A percentile compares a stretch with the other conserved stretches of the same genome.
phyloP scores from a whole-genome alignment of 2,329 filamentous ascomycete genomes.

The Aspergillus pseudoterreus region DNA sequence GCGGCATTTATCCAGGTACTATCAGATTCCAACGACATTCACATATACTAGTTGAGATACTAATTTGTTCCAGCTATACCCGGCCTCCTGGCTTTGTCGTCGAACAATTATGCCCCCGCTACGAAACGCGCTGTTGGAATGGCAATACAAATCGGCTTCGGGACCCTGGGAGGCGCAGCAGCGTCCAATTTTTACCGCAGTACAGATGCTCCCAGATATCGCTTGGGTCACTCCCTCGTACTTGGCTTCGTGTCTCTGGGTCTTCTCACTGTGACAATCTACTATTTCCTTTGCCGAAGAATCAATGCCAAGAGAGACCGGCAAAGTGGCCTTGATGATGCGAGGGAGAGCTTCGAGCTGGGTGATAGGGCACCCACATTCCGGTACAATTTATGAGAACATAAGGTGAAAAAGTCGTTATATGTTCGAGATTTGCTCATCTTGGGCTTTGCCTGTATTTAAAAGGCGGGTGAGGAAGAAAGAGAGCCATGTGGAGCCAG shows the following conservation, averaged over 20 bases:
- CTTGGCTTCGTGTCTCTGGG: slow-evolving; percentile 8
- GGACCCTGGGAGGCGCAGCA: neutral
- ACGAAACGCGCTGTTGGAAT: neutral
- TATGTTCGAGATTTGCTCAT: too few relatives aligned
- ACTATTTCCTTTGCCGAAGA: slow-evolving; percentile 8
- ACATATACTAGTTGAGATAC: too few relatives aligned
- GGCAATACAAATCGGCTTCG: neutral
- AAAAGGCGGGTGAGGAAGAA: too few relatives aligned
- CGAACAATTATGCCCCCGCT: neutral
- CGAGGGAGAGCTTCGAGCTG: slow-evolving; percentile 7
- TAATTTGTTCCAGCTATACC: neutral
- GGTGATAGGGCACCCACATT: slow-evolving; percentile 11
- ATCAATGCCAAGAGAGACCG: slow-evolving; percentile 6
- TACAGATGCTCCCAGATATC: slow-evolving; percentile 11
- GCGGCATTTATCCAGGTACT: too few relatives aligned
- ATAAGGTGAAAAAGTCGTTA: too few relatives aligned
- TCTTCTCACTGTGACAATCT: slow-evolving; percentile 4
- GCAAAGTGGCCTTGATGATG: neutral
- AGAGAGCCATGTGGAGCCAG: too few relatives aligned
- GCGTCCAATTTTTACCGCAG: slow-evolving; percentile 14
- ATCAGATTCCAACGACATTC: too few relatives aligned
- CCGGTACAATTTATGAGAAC: neutral
- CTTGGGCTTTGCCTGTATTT: too few relatives aligned
- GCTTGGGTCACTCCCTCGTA: slow-evolving; percentile 10
- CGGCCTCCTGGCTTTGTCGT: neutral